Evolutionary conservation across 768 basidiomycete genomes (phyloP).

Genomic region (Mycena albidolilacea): DNA sequence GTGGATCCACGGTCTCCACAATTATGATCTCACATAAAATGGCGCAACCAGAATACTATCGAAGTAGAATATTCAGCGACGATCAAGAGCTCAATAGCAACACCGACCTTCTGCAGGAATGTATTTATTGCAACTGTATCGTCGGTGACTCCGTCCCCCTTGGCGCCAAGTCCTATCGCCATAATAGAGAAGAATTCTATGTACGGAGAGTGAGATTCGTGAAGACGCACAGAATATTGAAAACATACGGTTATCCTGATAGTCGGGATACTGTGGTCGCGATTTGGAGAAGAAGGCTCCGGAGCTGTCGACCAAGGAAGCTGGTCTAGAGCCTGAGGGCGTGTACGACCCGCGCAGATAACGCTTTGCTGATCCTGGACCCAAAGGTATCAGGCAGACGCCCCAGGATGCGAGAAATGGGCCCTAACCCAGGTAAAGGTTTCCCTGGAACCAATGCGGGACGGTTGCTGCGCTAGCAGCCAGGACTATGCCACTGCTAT

Average conservation of each 20-base stretch:
- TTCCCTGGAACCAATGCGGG: not conserved
- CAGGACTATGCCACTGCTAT: not conserved
- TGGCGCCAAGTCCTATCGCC: not conserved
- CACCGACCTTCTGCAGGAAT: not conserved
- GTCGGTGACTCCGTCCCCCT: slow-evolving; percentile 1
- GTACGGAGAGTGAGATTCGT: not conserved
- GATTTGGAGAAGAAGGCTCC: slow-evolving; percentile 6
- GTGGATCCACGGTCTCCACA: no score
- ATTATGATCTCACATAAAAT: slow-evolving; percentile 3
- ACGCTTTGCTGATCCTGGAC: not conserved
- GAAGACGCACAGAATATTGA: not conserved
- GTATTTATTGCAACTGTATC: slow-evolving; percentile 13
- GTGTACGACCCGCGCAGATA: slow-evolving; percentile 4
- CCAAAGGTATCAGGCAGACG: not conserved
- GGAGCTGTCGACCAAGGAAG: not conserved
- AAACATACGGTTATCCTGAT: not conserved
- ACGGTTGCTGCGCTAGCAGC: not conserved
- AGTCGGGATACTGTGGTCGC: slow-evolving; percentile 10
- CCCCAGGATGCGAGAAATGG: not conserved
- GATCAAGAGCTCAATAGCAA: not conserved
- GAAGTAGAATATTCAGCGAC: not conserved
- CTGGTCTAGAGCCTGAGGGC: not conserved
- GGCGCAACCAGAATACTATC: slow-evolving; percentile 15
- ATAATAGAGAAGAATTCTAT: slow-evolving; percentile 5
- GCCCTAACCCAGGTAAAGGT: not conserved